Evolutionary conservation across 257 asterid species (phyloP), one percentile per base, ranked within the genome.

Genomic region (Sherardia arvensis): DNA sequence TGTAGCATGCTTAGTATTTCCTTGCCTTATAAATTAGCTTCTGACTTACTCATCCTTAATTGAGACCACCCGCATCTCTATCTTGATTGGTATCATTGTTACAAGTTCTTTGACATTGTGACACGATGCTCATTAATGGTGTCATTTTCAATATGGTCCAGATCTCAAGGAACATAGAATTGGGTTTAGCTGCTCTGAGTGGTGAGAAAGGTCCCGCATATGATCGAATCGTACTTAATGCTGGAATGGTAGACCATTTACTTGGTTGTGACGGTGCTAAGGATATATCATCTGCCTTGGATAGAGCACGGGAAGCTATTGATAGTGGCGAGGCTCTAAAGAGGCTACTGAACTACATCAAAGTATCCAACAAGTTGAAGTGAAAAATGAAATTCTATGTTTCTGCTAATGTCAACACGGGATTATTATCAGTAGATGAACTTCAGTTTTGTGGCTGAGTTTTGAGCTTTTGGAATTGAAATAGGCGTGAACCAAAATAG

Each of bases 221-320:
- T 18, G 99, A 92, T 68, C 84, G 99, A 59, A 82, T 92, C 14
- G 77, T 92, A 14, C 76, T 92, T 56, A 92, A 92, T 67, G 96
- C 99, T 18, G 99, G 94, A 56, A 83, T 92, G 88, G 80, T 87
- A 3, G 99, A 92, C 81, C 97, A 89, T 77, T 80, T 92, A 78
- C 86, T 92, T 18, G 96, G 97, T 43, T 80, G 96, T 49, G 88
- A 89, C 17, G 99, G 97, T 54, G 99, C 99, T n/a, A 78, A 81
- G 73, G 96, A 87, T 67, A 59, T 89, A 67, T 20, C 65, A 23
- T 48, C 79, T 30, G 97, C 97, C 38, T 61, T 92, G 66, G 95
- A 85, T 43, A 81, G 99, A 84, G 97, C 96, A 18, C 78, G 93
- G 74, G 97, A 92, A 67, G 97, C 97, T 61, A 79, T 92, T 27